Percentiles rank a stretch among this genome's conserved stretches.
These are phyloP conservation scores for Onygena corvina DNA, from an alignment of 2,329 filamentous ascomycete species.

Conservation along the genomic window DNA sequence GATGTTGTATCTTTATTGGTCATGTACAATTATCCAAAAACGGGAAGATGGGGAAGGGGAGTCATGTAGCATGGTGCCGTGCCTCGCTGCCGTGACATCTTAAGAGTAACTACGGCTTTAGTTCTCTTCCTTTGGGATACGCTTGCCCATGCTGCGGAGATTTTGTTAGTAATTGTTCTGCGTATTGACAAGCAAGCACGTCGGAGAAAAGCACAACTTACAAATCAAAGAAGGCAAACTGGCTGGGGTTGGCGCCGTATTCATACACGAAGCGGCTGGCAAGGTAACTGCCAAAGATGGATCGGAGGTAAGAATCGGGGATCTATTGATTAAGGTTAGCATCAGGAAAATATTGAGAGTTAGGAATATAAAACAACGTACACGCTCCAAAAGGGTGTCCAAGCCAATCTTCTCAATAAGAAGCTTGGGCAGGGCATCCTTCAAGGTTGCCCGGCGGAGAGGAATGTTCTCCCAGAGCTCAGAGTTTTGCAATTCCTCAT, in stretches of 20 bases:
- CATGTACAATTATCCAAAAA: constrained; percentile 3
- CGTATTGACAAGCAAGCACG: neutral
- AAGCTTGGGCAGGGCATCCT: constrained; percentile 73
- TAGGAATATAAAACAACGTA: constrained; percentile 32
- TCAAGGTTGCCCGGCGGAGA: constrained; percentile 65
- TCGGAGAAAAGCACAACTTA: constrained; percentile 41
- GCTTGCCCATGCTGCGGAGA: constrained; percentile 13
- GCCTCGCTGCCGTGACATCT: neutral
- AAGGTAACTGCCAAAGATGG: constrained; percentile 92
- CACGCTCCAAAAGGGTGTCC: constrained; percentile 71
- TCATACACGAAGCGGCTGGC: constrained; percentile 94
- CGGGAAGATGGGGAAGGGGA: neutral
- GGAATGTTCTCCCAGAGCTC: constrained; percentile 77
- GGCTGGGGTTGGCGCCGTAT: constrained; percentile 80
- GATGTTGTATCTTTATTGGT: constrained; percentile 1
- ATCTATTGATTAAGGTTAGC: constrained; percentile 41
- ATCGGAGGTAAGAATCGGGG: constrained; percentile 79
- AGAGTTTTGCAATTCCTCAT: constrained; percentile 89
- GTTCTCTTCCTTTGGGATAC: constrained; percentile 13
- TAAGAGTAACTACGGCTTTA: constrained; percentile 6
- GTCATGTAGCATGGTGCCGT: neutral
- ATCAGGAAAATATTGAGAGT: constrained; percentile 21
- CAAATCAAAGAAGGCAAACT: constrained; percentile 99
- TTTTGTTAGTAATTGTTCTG: neutral
- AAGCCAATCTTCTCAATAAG: constrained; percentile 82